Evolutionary conservation across 768 basidiomycete genomes (phyloP), one percentile per base, ranked within the genome.

Genomic region (Tulasnella sp.): DNA sequence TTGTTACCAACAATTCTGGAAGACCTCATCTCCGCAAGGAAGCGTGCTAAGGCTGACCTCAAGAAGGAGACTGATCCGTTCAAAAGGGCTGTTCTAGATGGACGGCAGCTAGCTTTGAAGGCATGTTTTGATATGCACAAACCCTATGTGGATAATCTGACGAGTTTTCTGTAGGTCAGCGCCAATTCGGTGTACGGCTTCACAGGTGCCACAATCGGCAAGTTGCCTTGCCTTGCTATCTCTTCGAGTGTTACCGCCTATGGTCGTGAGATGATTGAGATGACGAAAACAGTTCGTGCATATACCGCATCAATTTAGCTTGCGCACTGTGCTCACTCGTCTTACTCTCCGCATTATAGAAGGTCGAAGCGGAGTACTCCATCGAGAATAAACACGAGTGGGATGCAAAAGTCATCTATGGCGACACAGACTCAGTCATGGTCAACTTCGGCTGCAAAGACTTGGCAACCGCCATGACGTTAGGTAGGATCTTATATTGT

Each of bases 381-480:
- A 76, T 86, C 11, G 84, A 82, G 11, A 96, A 97, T 67, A 93
- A 93, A 0, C 84, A 86, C 67, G 70, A 80, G 19, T 81, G 94
- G 68, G 84, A 96, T 62, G 94, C 96, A 2, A 83, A 90, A 67
- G 89, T 99, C 68, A 90, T 99, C 64, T 99, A 99, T 64, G 96
- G 96, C 64, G 96, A 99, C 70, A 98, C 96, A 1, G 96, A 99
- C 74, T 99, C 96, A 0, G 94, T 99, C 68, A 99, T 98, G 96
- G 88, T 98, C 50, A 85, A 82, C 65, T 99, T 99, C 63, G 96
- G 96, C 3, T 90, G 90, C 45, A 82, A 79, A 3, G 93, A 99
- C 66, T 75, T 99, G 29, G 76, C 78, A 43, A 78, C 78, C 5
- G 93, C 95, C 52, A 99, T 99, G 96, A 78, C 81, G 32, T 75